Evolutionary conservation across 2,329 filamentous ascomycete genomes (phyloP).

Genomic region (Cladophialophora bantiana): DNA sequence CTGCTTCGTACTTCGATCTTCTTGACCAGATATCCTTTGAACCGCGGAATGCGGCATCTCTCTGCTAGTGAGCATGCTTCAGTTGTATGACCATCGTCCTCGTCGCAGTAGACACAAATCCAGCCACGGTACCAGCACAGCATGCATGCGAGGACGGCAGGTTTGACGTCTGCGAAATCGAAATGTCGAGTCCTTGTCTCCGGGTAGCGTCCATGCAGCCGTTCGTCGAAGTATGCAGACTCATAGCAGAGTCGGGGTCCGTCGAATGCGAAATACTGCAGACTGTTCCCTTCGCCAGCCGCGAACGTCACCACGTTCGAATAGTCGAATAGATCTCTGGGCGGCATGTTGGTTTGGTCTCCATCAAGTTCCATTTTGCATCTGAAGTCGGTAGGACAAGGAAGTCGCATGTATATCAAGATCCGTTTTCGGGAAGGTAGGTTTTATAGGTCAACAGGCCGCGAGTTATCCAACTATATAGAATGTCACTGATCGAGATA

Average conservation of each 20-base stretch:
- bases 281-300: conserved; percentile 2
- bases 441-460: background rate
- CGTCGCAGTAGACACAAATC: conserved; percentile 11
- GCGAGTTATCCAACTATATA: background rate
- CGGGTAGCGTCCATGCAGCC: conserved; percentile 11
- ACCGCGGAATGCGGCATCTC: conserved; percentile 6
- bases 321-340: conserved; percentile 18
- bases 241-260: conserved; percentile 14
- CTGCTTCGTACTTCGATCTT: background rate
- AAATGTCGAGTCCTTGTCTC: conserved; percentile 14
- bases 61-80: background rate
- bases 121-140: conserved; percentile 19
- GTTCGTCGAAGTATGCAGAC: conserved; percentile 16
- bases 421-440: background rate
- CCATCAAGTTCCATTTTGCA: background rate
- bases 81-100: conserved; percentile 3
- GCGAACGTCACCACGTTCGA: conserved; percentile 16
- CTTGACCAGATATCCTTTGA: conserved; percentile 6
- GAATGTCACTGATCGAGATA: conserved; percentile 17
- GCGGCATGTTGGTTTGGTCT: background rate
- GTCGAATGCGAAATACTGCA: conserved; percentile 11
- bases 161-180: conserved; percentile 1
- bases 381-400: background rate
- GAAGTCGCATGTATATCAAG: background rate
- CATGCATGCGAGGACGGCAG: conserved; percentile 19